Percentiles rank a stretch among this genome's conserved stretches.
These are phyloP conservation scores for Ploettnerulaceae sp. DNA, from an alignment of 2,329 filamentous ascomycete genomes.

Conservation along the genomic window DNA sequence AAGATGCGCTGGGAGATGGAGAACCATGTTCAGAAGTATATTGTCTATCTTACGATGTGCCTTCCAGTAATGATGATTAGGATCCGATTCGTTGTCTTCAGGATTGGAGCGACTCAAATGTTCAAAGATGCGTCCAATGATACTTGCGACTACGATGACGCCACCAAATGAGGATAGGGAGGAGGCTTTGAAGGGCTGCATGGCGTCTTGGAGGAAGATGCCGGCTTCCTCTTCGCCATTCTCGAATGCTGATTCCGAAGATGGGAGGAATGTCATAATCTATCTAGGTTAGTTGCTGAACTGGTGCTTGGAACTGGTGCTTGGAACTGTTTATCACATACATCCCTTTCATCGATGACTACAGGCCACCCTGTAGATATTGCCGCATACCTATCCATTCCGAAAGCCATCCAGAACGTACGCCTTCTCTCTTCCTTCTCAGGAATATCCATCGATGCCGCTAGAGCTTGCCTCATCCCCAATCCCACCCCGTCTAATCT, in stretches of 20 bases:
- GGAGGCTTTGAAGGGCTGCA: conserved; percentile 61
- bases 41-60: conserved; percentile 85
- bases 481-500: conserved; percentile 73
- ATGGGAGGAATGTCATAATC: conserved; percentile 76
- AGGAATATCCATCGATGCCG: conserved; percentile 81
- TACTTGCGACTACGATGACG: conserved; percentile 71
- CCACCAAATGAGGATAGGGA: conserved; percentile 71
- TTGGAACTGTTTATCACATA: too few species aligned
- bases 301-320: too few species aligned
- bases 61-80: conserved; percentile 64
- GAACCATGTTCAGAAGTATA: conserved; percentile 75
- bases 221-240: conserved; percentile 69
- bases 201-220: conserved; percentile 60
- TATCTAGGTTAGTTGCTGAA: too few species aligned
- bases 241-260: conserved; percentile 76
- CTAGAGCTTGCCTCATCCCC: conserved; percentile 85
- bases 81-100: conserved; percentile 59
- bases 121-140: conserved; percentile 86
- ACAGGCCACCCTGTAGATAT: conserved; percentile 96
- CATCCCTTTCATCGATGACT: conserved; percentile 79
- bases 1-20: conserved; percentile 72
- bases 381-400: conserved; percentile 81
- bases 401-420: conserved; percentile 91
- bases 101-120: conserved; percentile 80
- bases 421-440: conserved; percentile 83